phyloP scores from a whole-genome alignment of 164 flowering plant genomes.

The Macadamia tetraphylla region DNA sequence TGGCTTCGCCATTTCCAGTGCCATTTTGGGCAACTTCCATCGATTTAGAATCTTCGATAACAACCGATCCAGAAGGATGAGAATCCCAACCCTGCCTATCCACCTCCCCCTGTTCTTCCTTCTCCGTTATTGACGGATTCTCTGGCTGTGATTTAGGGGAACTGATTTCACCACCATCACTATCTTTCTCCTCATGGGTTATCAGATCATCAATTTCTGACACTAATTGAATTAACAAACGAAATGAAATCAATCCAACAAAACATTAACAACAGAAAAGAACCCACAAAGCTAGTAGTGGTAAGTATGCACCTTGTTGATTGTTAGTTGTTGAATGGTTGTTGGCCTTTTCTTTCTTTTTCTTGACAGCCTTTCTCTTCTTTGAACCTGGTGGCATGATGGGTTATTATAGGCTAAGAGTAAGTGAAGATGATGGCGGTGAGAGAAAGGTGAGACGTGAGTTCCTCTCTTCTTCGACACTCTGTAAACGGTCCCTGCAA shows the following conservation, averaged over 20 bases:
- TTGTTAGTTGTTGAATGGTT: neutral
- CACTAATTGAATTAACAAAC: neutral
- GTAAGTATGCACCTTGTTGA: slow-evolving; percentile 6
- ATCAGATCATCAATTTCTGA: slow-evolving; percentile 36
- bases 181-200: slow-evolving; percentile 37
- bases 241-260: neutral
- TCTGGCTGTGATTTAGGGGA: slow-evolving; percentile 36
- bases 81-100: neutral
- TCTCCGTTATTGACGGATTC: neutral
- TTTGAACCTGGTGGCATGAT: too few species aligned
- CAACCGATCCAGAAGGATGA: neutral
- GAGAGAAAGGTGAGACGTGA: too few species aligned
- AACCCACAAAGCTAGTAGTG: neutral
- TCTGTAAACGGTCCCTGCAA: too few species aligned
- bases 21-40: slow-evolving; percentile 11
- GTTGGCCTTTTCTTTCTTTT: slow-evolving; percentile 33
- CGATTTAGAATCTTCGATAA: neutral
- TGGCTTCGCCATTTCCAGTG: slow-evolving; percentile 3
- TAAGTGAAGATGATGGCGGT: too few species aligned
- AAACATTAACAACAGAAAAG: neutral
- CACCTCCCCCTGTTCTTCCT: neutral
- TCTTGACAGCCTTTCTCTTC: slow-evolving; percentile 21
- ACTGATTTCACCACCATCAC: slow-evolving; percentile 33
- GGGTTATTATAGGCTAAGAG: too few species aligned
- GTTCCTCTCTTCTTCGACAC: too few species aligned